A percentile compares a stretch with the other conserved stretches of the same genome.
These are phyloP conservation scores for Citrus mangshanensis DNA, from an alignment of 345 rosid genomes.

Conservation along the genomic window DNA sequence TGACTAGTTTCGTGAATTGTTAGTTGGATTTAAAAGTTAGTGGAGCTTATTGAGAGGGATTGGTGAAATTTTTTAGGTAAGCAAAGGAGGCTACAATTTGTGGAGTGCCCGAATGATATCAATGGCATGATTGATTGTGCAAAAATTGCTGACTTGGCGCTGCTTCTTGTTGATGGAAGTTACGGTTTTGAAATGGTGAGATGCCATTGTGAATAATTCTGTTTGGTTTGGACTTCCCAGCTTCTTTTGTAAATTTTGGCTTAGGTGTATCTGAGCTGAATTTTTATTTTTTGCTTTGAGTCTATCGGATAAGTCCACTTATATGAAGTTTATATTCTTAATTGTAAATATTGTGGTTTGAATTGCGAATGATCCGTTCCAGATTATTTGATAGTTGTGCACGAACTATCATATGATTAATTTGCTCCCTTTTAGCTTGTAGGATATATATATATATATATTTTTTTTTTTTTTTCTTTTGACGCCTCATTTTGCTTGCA, in stretches of 20 bases:
- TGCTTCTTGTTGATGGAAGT: conserved; percentile 90
- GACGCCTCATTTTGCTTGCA: background rate
- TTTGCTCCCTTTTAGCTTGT: background rate
- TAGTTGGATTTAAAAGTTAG: background rate
- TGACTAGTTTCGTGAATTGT: background rate
- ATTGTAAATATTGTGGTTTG: background rate
- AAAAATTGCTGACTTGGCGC: conserved; percentile 84
- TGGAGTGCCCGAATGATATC: conserved; percentile 96
- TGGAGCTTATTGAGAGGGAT: conserved; percentile 9
- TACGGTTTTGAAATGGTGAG: conserved; percentile 88
- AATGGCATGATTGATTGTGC: conserved; percentile 97
- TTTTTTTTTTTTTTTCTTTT: background rate
- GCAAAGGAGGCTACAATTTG: conserved; percentile 72
- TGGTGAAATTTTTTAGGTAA: conserved; percentile 52
- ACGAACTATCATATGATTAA: background rate
- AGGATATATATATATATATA: background rate
- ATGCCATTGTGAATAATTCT: background rate
- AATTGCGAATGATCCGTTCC: background rate
- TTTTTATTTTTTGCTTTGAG: background rate
- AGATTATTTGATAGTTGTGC: background rate
- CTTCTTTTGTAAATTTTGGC: background rate
- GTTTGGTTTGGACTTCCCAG: background rate
- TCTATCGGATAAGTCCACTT: background rate
- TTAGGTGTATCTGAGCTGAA: background rate
- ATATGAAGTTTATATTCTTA: background rate